A percentile compares a stretch with the other conserved stretches of the same genome.
phyloP scores from a whole-genome alignment of 2,329 filamentous ascomycete species.

The Ceratocystis variospora region DNA sequence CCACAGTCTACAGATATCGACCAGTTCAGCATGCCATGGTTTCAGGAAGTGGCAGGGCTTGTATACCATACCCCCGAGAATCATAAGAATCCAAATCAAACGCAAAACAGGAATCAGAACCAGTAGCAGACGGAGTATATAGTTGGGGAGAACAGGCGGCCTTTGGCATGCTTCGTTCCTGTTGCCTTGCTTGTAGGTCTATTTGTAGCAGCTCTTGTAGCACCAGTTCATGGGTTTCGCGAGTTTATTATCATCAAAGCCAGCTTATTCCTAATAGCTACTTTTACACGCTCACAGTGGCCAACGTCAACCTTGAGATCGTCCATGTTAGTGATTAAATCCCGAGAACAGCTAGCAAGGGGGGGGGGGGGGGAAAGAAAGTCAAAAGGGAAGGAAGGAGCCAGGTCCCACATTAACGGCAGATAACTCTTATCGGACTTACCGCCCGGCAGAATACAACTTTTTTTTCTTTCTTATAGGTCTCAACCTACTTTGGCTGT shows the following conservation, averaged over 20 bases:
- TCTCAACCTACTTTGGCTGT: too few relatives aligned
- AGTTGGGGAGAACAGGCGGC: not conserved
- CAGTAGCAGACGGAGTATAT: not conserved
- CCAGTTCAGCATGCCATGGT: not conserved
- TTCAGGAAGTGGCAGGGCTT: not conserved
- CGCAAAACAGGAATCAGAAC: not conserved
- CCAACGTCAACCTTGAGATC: not conserved
- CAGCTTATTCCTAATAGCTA: not conserved
- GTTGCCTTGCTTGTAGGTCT: not conserved
- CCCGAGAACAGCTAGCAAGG: not conserved
- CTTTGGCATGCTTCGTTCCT: not conserved
- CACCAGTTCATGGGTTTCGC: not conserved
- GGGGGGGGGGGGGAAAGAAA: not conserved
- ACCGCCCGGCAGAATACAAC: constrained; percentile 19
- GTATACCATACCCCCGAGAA: not conserved
- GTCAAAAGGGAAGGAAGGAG: not conserved
- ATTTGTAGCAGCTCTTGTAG: not conserved
- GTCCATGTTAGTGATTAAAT: not conserved
- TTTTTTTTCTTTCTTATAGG: constrained; percentile 15
- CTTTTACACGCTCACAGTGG: not conserved
- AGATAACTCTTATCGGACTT: constrained; percentile 6
- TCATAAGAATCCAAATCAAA: not conserved
- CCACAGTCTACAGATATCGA: not conserved
- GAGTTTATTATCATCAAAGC: too few relatives aligned
- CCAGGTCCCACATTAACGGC: not conserved